Conservation (phyloP, 148 eudicot species). For the Simmondsia chinensis region DNA sequence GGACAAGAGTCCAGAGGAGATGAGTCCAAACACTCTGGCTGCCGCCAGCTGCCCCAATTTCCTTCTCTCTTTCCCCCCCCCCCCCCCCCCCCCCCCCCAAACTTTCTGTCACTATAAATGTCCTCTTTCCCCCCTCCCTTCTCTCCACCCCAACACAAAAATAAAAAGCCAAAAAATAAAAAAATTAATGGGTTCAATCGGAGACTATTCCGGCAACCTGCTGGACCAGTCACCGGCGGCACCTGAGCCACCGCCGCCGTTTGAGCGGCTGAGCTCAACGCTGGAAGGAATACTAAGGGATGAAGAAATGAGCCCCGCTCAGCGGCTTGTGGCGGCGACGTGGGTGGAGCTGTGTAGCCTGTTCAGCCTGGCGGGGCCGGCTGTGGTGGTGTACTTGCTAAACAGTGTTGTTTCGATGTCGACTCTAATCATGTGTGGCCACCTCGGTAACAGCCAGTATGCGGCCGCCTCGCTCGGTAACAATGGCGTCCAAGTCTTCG, state of each 20-base stretch:
- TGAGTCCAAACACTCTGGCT: no score
- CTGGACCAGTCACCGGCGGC: no score
- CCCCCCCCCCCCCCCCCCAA: no score
- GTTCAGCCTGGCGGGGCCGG: slow-evolving; percentile 36
- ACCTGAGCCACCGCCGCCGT: neutral
- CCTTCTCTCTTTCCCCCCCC: no score
- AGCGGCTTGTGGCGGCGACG: slow-evolving; percentile 22
- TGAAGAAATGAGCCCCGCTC: slow-evolving; percentile 3
- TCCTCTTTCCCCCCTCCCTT: no score
- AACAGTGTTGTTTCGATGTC: slow-evolving; percentile 35
- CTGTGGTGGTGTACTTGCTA: slow-evolving; percentile 41
- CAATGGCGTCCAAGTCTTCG: slow-evolving; percentile 45
- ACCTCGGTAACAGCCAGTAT: slow-evolving; percentile 48
- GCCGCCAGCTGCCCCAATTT: no score
- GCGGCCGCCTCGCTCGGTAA: slow-evolving; percentile 57
- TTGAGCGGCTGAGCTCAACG: slow-evolving; percentile 12
- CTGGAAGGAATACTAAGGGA: slow-evolving; percentile 30
- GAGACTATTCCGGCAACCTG: no score
- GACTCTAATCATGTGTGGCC: slow-evolving; percentile 53
- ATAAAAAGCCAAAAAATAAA: no score
- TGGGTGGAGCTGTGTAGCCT: slow-evolving; percentile 21
- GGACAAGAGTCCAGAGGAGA: no score
- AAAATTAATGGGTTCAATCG: no score
- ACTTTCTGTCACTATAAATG: no score
- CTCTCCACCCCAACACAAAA: no score